A percentile compares a stretch with the other conserved stretches of the same genome.
These are phyloP conservation scores for Silene vulgaris DNA, from an alignment of 179 eudicot genomes.

Conservation along the genomic window DNA sequence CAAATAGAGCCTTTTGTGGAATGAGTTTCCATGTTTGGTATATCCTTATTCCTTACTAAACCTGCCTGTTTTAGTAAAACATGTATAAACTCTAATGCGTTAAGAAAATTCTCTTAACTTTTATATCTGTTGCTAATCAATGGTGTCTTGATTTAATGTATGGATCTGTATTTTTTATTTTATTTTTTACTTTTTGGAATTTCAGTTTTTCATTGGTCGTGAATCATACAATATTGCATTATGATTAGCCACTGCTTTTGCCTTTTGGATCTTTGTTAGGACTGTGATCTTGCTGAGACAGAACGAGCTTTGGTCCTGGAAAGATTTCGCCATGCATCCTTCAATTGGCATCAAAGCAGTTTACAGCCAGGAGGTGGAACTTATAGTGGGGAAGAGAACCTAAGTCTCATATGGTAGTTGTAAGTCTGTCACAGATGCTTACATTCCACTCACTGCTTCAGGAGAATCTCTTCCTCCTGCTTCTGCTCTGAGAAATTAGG, in stretches of 20 bases:
- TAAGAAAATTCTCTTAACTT: too few relatives aligned
- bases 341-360: constrained; percentile 47
- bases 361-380: constrained; percentile 30
- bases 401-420: constrained; percentile 71
- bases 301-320: constrained; percentile 47
- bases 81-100: too few relatives aligned
- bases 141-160: too few relatives aligned
- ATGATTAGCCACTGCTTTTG: neutral
- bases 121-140: too few relatives aligned
- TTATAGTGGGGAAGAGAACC: constrained; percentile 39
- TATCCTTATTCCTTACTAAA: too few relatives aligned
- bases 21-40: too few relatives aligned
- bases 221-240: neutral
- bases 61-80: too few relatives aligned
- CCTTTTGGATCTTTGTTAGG: constrained; percentile 35
- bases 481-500: constrained; percentile 68
- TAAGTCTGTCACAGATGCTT: constrained; percentile 53
- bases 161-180: too few relatives aligned
- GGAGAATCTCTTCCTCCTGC: constrained; percentile 66
- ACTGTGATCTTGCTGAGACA: constrained; percentile 74
- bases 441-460: constrained; percentile 61
- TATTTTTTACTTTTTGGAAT: too few relatives aligned
- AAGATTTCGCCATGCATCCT: constrained; percentile 52
- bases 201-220: too few relatives aligned
- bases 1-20: too few relatives aligned